Conservation (phyloP, 2,329 filamentous ascomycete genomes). For the Aspergillus udagawae region DNA sequence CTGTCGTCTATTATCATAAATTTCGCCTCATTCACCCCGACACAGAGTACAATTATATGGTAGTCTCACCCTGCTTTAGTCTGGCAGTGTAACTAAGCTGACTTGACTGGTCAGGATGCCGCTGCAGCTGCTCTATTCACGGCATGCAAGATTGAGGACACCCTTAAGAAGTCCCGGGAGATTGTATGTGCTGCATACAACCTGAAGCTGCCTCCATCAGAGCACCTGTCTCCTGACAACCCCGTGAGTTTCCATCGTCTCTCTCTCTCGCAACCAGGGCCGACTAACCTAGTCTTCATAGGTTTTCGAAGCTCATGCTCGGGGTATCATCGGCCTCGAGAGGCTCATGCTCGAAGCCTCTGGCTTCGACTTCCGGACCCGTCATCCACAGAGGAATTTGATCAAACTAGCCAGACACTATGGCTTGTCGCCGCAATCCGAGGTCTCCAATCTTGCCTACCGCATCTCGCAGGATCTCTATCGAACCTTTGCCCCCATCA, state of each 20-base stretch:
- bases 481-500: slow-evolving; percentile 87
- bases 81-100: neutral
- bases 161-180: slow-evolving; percentile 91
- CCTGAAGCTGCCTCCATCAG: slow-evolving; percentile 64
- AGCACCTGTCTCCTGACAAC: slow-evolving; percentile 74
- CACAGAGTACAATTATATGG: slow-evolving; percentile 72
- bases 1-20: slow-evolving; percentile 88
- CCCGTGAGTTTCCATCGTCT: slow-evolving; percentile 52
- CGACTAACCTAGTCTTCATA: slow-evolving; percentile 30
- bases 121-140: slow-evolving; percentile 85
- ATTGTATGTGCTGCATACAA: slow-evolving; percentile 90
- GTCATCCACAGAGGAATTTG: slow-evolving; percentile 80
- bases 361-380: slow-evolving; percentile 87
- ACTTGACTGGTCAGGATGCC: slow-evolving; percentile 59
- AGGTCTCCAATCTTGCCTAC: slow-evolving; percentile 67
- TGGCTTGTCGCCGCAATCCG: slow-evolving; percentile 47
- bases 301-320: slow-evolving; percentile 75
- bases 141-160: slow-evolving; percentile 97
- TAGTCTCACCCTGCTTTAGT: slow-evolving; percentile 21
- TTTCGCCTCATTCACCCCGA: slow-evolving; percentile 85
- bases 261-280: neutral
- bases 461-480: slow-evolving; percentile 85
- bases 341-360: slow-evolving; percentile 88
- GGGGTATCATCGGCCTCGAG: slow-evolving; percentile 83
- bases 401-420: slow-evolving; percentile 70